Conservation (phyloP, 345 rosid genomes). For the Abelmoschus esculentus region DNA sequence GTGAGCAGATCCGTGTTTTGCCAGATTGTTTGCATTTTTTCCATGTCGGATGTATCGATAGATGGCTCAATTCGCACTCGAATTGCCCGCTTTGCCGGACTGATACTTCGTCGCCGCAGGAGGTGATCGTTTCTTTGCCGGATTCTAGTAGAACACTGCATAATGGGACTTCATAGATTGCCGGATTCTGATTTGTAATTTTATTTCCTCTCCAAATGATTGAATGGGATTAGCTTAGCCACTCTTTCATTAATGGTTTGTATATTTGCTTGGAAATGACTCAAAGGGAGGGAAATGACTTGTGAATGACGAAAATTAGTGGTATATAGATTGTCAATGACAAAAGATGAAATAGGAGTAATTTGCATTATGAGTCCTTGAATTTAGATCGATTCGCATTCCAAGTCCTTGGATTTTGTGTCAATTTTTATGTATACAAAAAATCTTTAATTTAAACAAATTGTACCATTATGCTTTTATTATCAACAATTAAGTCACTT, state of each 20-base stretch:
- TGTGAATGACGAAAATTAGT: background rate
- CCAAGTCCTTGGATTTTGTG: no score
- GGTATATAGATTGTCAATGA: background rate
- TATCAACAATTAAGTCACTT: background rate
- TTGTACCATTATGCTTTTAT: background rate
- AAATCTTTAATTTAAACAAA: no score
- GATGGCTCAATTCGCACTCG: slow-evolving; percentile 40
- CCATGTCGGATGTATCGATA: slow-evolving; percentile 43
- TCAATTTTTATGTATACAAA: no score
- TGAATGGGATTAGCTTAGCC: background rate
- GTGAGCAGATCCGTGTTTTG: slow-evolving; percentile 33
- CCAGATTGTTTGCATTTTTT: slow-evolving; percentile 35
- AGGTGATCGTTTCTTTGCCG: slow-evolving; percentile 12
- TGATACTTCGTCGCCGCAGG: background rate
- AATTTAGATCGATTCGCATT: background rate
- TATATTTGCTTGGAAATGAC: slow-evolving; percentile 5
- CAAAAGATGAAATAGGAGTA: background rate
- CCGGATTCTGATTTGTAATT: slow-evolving; percentile 3
- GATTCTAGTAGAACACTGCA: slow-evolving; percentile 5
- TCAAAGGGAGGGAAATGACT: background rate
- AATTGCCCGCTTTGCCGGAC: slow-evolving; percentile 50
- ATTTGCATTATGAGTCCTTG: background rate
- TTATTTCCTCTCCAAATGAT: background rate
- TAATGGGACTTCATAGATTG: background rate
- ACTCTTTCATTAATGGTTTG: background rate